phyloP scores from a whole-genome alignment of 2,329 filamentous ascomycete genomes.

The Raffaelea ambrosiae region DNA sequence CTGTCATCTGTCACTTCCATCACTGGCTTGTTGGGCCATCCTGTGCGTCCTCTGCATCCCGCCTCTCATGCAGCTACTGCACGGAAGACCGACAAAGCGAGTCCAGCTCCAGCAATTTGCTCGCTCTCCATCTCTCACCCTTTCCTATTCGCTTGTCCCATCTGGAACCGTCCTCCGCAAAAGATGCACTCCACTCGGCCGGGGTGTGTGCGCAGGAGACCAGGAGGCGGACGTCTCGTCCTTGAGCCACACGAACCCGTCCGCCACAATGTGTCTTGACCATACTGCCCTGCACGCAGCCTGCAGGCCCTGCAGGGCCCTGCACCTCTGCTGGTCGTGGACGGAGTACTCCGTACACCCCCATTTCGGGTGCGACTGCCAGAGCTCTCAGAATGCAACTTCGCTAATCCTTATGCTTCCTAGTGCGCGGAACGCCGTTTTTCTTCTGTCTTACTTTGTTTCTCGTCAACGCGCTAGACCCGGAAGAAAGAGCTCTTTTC shows the following conservation, averaged over 20 bases:
- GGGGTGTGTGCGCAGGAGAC: background rate
- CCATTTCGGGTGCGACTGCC: slow-evolving; percentile 19
- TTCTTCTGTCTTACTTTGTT: slow-evolving; percentile 25
- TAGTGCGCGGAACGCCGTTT: slow-evolving; percentile 30
- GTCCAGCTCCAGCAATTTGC: slow-evolving; percentile 16
- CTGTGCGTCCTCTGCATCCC: too few species aligned
- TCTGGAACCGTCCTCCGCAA: too few species aligned
- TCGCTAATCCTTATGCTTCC: slow-evolving; percentile 28
- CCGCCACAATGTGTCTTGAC: background rate
- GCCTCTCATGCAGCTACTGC: too few species aligned
- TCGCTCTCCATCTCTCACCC: too few species aligned
- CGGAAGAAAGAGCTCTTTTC: background rate
- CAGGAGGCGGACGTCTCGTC: background rate
- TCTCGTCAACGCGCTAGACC: background rate
- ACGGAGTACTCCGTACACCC: background rate
- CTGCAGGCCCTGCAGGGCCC: background rate
- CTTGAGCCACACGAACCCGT: background rate
- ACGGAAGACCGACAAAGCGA: too few species aligned
- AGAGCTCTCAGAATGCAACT: slow-evolving; percentile 31
- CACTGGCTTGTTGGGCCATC: too few species aligned
- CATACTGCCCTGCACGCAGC: background rate
- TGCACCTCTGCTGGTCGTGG: too few species aligned
- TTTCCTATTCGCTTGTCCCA: too few species aligned
- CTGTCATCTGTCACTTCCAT: too few species aligned
- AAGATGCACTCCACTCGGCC: background rate